Evolutionary conservation across 257 asterid genomes (phyloP), one percentile per base, ranked within the genome.

Genomic region (Pogostemon cablin): DNA sequence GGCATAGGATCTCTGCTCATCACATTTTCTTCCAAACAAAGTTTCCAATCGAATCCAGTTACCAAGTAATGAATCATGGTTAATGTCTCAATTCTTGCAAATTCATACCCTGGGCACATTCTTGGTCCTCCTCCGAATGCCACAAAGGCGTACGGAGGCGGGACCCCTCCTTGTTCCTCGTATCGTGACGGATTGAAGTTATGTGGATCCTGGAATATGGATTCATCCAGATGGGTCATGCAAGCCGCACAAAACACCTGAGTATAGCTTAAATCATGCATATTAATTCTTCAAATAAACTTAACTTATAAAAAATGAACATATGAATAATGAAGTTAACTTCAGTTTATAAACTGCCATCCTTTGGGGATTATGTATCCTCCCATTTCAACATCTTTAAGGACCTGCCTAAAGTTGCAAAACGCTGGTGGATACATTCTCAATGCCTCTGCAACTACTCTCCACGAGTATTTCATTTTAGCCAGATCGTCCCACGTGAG

Each of bases 381-480:
- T 48, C 62, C 75, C 4, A 71, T 39, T 25, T 71, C 35, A 49
- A 71, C 3, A 62, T 71, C 75, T 62, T 20, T 7, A 2, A 71
- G 54, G 35, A 38, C 62, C 48, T 39, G 61, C 37, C 69, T 49
- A 9, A 71, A 61, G 62, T 2, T 10, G 6, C 48, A 61, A 10
- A 71, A 9, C 37, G 62, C 44, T 11, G 76, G 76, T 6, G 69
- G 69, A 7, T 71, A 72, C 70, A 72, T 50, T 48, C 76, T 62
- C 71, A 72, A 25, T 12, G 65, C 25, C 57, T 72, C 76, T 1
- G 65, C 62, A 10, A 32, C 76, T 11, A 41, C 40, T 53, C 71
- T 52, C 76, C 71, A 72, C 6, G 76, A 50, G 71, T 72, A 72
- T 49, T 72, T 72, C 77, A 72, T 72, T 57, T 72, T 72, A 34